Evolutionary conservation across 2,329 filamentous ascomycete genomes (phyloP).

Genomic region (Ophiosphaerella herpotricha): DNA sequence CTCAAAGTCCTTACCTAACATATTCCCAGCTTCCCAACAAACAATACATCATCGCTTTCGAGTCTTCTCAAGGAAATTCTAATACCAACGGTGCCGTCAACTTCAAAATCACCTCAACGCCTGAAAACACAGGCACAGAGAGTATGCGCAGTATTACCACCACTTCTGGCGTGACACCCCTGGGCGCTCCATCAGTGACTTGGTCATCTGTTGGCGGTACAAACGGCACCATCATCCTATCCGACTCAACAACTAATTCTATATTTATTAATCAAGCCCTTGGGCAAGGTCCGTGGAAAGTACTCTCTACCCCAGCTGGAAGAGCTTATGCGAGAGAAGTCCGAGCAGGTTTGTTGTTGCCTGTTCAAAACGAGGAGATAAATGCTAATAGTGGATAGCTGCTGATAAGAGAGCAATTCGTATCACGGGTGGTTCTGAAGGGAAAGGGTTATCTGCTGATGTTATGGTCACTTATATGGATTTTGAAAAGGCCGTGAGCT

Average conservation of each 20-base stretch:
- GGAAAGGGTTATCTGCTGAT: constrained; percentile 9
- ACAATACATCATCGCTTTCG: constrained; percentile 22
- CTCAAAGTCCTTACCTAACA: not conserved
- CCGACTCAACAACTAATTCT: constrained; percentile 13
- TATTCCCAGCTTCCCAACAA: constrained; percentile 19
- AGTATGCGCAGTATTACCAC: constrained; percentile 8
- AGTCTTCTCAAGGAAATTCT: constrained; percentile 7
- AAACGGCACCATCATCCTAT: constrained; percentile 23
- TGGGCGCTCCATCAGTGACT: constrained; percentile 19
- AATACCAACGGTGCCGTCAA: constrained; percentile 13
- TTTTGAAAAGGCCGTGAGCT: constrained; percentile 20
- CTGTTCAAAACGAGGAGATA: not conserved
- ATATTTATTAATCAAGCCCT: constrained; percentile 24
- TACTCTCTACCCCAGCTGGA: constrained; percentile 17
- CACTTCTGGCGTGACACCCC: constrained; percentile 9
- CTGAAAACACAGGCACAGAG: constrained; percentile 17
- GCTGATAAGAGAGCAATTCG: constrained; percentile 21
- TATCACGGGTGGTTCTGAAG: constrained; percentile 20
- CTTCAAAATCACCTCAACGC: constrained; percentile 19
- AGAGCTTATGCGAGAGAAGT: constrained; percentile 23
- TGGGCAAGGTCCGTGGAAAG: constrained; percentile 21
- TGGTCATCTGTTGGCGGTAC: constrained; percentile 20
- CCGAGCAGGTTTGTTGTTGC: constrained; percentile 16
- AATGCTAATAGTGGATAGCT: constrained; percentile 11
- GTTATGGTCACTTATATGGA: constrained; percentile 24